These are phyloP conservation scores for Primulina huaijiensis DNA, from an alignment of 257 asterid genomes.

Conservation along the genomic window DNA sequence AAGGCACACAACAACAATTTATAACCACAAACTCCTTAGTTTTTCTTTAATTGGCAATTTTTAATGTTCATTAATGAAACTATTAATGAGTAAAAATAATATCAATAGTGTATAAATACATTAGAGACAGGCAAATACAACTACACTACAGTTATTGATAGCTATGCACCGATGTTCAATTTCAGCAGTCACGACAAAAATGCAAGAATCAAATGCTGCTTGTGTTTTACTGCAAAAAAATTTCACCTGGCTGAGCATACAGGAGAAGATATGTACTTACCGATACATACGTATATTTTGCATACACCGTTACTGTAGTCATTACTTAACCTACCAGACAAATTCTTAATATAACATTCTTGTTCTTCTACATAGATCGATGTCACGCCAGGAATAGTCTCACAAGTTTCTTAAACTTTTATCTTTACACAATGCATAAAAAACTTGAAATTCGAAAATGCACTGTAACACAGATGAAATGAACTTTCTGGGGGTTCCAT, in stretches of 20 bases:
- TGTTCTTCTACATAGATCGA: neutral
- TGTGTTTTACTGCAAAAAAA: neutral
- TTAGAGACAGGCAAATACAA: neutral
- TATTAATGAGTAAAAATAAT: neutral
- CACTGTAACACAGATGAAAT: neutral
- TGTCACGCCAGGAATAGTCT: neutral
- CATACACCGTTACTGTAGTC: conserved; percentile 6
- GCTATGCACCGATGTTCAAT: neutral
- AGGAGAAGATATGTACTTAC: neutral
- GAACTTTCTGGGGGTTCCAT: conserved; percentile 9
- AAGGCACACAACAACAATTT: conserved; percentile 11
- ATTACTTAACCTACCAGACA: conserved; percentile 22
- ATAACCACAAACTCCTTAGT: conserved; percentile 7
- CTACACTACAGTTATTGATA: neutral
- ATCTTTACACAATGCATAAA: neutral
- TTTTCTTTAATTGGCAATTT: neutral
- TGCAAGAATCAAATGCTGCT: neutral
- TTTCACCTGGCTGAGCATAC: neutral
- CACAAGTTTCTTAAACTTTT: conserved; percentile 7
- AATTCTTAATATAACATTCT: neutral
- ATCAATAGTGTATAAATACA: neutral
- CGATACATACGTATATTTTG: conserved; percentile 2
- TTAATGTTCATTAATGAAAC: neutral
- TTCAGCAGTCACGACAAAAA: neutral
- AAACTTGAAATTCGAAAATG: conserved; percentile 6